These are phyloP conservation scores for Penicillium silybi DNA, from an alignment of 495 filamentous ascomycete species.

Conservation along the genomic window DNA sequence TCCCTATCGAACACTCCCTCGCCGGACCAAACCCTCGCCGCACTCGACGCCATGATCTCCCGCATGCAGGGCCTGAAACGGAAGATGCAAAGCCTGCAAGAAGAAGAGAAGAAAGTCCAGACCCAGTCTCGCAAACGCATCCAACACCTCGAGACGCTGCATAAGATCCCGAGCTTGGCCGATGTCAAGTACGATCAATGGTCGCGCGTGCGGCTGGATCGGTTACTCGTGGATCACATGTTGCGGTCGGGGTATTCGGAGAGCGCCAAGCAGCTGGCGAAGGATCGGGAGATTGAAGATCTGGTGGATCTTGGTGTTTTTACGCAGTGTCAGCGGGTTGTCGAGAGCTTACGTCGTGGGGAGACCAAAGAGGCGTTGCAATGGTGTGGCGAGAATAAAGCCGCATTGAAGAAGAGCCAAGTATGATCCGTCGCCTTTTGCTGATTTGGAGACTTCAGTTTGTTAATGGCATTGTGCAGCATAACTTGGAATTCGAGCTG, in stretches of 20 bases:
- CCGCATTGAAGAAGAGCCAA: constrained; percentile 76
- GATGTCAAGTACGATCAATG: constrained; percentile 94
- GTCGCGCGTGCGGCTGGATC: constrained; percentile 74
- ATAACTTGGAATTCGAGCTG: constrained; percentile 87
- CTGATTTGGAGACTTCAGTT: neutral
- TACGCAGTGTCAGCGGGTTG: constrained; percentile 72
- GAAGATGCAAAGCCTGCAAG: constrained; percentile 72
- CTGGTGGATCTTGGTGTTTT: constrained; percentile 90
- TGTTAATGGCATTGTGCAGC: constrained; percentile 42
- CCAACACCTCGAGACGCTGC: constrained; percentile 72
- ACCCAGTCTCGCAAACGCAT: constrained; percentile 71
- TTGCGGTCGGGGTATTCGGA: constrained; percentile 76
- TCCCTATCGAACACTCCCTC: constrained; percentile 56
- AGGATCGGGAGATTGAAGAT: constrained; percentile 66
- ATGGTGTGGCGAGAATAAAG: constrained; percentile 92
- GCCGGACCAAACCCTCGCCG: constrained; percentile 65
- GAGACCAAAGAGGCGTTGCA: constrained; percentile 72
- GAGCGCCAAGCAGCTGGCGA: constrained; percentile 70
- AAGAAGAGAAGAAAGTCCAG: constrained; percentile 72
- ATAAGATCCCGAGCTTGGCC: constrained; percentile 72
- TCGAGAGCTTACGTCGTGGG: constrained; percentile 63
- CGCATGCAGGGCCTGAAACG: constrained; percentile 81
- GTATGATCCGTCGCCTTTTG: constrained; percentile 41
- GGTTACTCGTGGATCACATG: constrained; percentile 86
- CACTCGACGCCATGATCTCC: constrained; percentile 77